Evolutionary conservation across 2,329 filamentous ascomycete species (phyloP).

Genomic region (Colletotrichum sp.): DNA sequence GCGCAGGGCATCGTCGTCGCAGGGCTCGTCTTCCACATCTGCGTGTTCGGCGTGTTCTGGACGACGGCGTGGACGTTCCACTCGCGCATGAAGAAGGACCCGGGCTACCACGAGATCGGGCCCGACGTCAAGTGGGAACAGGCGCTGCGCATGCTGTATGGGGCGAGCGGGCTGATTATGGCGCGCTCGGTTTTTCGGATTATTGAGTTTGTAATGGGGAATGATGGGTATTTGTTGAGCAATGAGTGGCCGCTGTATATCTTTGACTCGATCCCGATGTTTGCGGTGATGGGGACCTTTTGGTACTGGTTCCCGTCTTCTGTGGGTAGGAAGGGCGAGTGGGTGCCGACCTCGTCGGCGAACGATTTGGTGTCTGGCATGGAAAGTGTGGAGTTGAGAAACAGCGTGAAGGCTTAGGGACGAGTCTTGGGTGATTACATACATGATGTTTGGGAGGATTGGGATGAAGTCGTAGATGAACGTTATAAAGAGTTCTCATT

Average conservation of each 20-base stretch:
- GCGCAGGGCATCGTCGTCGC: constrained; percentile 47
- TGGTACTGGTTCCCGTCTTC: constrained; percentile 22
- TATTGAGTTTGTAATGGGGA: constrained; percentile 51
- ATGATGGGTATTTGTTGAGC: constrained; percentile 41
- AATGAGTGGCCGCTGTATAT: constrained; percentile 49
- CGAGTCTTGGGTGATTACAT: fast-evolving
- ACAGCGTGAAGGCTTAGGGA: neutral
- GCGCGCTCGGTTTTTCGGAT: constrained; percentile 50
- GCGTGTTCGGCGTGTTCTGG: constrained; percentile 60
- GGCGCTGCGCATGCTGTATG: constrained; percentile 5
- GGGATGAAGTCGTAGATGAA: neutral
- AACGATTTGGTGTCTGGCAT: neutral
- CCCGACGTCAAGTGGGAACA: neutral
- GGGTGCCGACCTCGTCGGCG: neutral
- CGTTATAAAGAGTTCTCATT: too few species aligned
- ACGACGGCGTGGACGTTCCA: constrained; percentile 11
- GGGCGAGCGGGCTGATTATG: constrained; percentile 30
- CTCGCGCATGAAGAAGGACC: neutral
- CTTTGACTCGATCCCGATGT: constrained; percentile 48
- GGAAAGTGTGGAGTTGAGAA: neutral
- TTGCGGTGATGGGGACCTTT: constrained; percentile 26
- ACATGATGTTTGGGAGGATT: neutral
- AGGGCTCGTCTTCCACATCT: constrained; percentile 60
- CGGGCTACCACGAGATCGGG: neutral
- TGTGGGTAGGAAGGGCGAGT: neutral